Evolutionary conservation across 163 green algal species (phyloP).

Genomic region (Scenedesmus sp.): DNA sequence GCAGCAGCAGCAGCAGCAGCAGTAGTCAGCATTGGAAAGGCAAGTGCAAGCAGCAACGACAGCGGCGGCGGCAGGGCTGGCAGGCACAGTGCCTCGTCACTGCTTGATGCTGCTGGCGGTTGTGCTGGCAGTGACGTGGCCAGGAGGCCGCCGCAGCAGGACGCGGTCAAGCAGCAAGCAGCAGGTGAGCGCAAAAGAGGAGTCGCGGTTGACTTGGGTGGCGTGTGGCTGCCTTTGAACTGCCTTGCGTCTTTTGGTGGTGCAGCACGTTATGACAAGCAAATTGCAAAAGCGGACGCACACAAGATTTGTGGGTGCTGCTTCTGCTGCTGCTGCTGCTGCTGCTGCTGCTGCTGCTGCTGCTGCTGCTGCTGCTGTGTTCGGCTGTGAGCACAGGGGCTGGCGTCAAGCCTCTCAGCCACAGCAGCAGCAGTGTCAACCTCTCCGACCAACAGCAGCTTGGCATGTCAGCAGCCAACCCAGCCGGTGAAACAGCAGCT

Average conservation of each 20-base stretch:
- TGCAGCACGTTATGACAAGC: too few species aligned
- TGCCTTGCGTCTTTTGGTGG: too few species aligned
- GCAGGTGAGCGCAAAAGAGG: neutral
- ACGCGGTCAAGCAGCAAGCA: neutral
- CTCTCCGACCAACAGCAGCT: neutral
- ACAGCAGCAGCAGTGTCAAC: neutral
- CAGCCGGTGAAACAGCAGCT: neutral
- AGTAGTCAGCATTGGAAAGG: neutral
- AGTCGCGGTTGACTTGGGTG: too few species aligned
- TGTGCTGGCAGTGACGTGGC: neutral
- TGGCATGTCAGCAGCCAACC: neutral
- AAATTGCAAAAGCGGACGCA: too few species aligned
- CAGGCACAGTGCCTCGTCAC: neutral
- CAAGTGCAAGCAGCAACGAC: neutral
- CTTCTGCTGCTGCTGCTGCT: neutral
- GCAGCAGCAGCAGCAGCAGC: conserved; percentile 26
- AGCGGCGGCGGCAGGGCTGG: neutral
- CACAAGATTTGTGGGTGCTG: too few species aligned
- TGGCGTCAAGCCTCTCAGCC: neutral
- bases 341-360: neutral
- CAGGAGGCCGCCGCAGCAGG: neutral
- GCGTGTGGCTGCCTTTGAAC: too few species aligned
- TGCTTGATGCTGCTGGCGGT: neutral
- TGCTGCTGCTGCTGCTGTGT: neutral
- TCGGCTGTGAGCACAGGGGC: neutral